Evolutionary conservation across 306 rosid species (phyloP).

Genomic region (Hippophae tibetana): DNA sequence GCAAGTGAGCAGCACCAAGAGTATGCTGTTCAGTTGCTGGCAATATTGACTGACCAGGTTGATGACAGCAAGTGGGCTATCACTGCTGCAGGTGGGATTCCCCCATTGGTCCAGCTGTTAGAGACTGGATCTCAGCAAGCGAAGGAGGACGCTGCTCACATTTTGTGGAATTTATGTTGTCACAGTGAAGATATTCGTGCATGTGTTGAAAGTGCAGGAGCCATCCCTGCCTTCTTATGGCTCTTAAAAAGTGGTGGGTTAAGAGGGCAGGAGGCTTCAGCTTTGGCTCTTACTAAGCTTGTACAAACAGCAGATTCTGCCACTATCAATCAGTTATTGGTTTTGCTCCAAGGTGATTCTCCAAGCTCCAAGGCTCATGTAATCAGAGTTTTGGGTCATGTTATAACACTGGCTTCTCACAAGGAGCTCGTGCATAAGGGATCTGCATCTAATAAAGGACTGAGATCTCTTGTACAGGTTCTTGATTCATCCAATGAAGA

Average conservation of each 20-base stretch:
- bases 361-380: slow-evolving; percentile 65
- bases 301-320: slow-evolving; percentile 79
- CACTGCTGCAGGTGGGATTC: slow-evolving; percentile 99
- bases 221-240: slow-evolving; percentile 78
- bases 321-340: slow-evolving; percentile 78
- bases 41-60: slow-evolving; percentile 71
- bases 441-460: slow-evolving; percentile 76
- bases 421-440: slow-evolving; percentile 66
- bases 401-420: slow-evolving; percentile 61
- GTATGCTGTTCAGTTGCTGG: slow-evolving; percentile 78
- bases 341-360: slow-evolving; percentile 76
- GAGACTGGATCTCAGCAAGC: slow-evolving; percentile 92
- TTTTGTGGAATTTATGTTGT: slow-evolving; percentile 85
- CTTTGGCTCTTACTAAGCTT: slow-evolving; percentile 81
- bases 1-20: slow-evolving; percentile 97
- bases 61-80: slow-evolving; percentile 99
- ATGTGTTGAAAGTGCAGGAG: slow-evolving; percentile 75
- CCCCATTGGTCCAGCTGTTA: slow-evolving; percentile 84
- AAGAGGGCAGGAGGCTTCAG: slow-evolving; percentile 87
- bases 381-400: slow-evolving; percentile 82
- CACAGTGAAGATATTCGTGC: slow-evolving; percentile 97
- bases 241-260: slow-evolving; percentile 78
- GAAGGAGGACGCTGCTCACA: slow-evolving; percentile 88
- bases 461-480: slow-evolving; percentile 78
- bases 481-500: slow-evolving; percentile 74